Evolutionary conservation across 192 early-diverging fungal species (phyloP).

Genomic region (Backusella luteola): DNA sequence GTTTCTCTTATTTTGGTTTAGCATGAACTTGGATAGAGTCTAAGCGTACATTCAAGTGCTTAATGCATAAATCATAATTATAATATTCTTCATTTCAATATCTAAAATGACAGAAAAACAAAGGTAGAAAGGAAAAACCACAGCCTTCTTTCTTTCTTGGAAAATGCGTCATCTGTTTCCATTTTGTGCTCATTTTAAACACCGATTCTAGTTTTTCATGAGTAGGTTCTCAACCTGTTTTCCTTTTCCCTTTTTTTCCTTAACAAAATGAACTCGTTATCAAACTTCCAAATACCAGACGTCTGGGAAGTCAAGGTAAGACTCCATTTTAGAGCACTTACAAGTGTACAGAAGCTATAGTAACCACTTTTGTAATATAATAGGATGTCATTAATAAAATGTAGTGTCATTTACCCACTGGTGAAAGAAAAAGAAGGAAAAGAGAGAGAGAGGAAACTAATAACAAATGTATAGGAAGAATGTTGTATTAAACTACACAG

Average conservation of each 20-base stretch:
- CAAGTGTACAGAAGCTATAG: not conserved
- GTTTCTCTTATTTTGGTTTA: not conserved
- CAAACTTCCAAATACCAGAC: constrained; percentile 33
- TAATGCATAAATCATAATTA: too few relatives aligned
- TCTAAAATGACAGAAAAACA: not conserved
- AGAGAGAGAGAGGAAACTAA: not conserved
- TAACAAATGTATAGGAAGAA: constrained; percentile 53
- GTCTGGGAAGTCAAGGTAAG: constrained; percentile 42
- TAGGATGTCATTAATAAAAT: constrained; percentile 46
- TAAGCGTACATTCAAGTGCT: not conserved
- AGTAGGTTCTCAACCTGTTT: not conserved
- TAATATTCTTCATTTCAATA: not conserved
- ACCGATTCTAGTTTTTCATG: not conserved
- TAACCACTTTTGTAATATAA: not conserved
- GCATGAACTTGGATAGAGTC: too few relatives aligned
- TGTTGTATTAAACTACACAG: constrained; percentile 90
- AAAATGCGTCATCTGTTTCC: constrained; percentile 1
- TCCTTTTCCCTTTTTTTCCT: not conserved
- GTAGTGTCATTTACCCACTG: constrained; percentile 7
- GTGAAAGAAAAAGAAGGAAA: not conserved
- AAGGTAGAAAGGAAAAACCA: not conserved
- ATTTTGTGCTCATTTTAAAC: not conserved
- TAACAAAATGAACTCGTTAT: constrained; percentile 21
- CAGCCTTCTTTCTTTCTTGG: not conserved
- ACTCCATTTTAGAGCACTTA: not conserved